phyloP scores from a whole-genome alignment of 1,284 basidiomycete genomes.

The Austroboletus olivaceoglutinosus region DNA sequence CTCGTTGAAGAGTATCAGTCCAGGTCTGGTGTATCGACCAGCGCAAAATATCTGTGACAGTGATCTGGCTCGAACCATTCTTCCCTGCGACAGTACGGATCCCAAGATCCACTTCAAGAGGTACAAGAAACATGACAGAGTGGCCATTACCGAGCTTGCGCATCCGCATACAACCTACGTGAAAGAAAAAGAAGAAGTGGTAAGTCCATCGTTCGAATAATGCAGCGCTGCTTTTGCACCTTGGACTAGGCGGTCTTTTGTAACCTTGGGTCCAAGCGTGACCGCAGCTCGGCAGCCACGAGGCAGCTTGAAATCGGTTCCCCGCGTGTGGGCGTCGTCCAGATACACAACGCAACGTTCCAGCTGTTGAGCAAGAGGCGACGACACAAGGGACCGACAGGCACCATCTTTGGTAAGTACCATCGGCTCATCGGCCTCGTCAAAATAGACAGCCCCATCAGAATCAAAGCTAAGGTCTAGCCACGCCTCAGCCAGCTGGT shows the following conservation, averaged over 20 bases:
- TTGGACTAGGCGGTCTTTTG: background rate
- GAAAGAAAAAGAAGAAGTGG: background rate
- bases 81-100: constrained; percentile 34
- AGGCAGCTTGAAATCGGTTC: background rate
- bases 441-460: too few species aligned
- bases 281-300: background rate
- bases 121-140: constrained; percentile 47
- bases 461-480: background rate
- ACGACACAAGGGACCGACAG: background rate
- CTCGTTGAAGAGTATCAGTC: constrained; percentile 36
- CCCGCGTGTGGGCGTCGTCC: background rate
- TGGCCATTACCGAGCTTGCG: constrained; percentile 47
- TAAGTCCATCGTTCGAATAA: background rate
- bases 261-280: background rate
- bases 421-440: too few species aligned
- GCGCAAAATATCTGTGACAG: constrained; percentile 37
- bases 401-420: background rate
- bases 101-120: constrained; percentile 40
- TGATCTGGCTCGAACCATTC: background rate
- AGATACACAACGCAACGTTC: background rate
- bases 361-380: background rate
- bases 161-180: constrained; percentile 46
- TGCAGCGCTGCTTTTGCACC: background rate
- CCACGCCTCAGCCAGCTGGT: background rate
- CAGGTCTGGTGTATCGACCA: constrained; percentile 47